Evolutionary conservation across 2,329 filamentous ascomycete genomes (phyloP).

Genomic region (Alternaria triticina): DNA sequence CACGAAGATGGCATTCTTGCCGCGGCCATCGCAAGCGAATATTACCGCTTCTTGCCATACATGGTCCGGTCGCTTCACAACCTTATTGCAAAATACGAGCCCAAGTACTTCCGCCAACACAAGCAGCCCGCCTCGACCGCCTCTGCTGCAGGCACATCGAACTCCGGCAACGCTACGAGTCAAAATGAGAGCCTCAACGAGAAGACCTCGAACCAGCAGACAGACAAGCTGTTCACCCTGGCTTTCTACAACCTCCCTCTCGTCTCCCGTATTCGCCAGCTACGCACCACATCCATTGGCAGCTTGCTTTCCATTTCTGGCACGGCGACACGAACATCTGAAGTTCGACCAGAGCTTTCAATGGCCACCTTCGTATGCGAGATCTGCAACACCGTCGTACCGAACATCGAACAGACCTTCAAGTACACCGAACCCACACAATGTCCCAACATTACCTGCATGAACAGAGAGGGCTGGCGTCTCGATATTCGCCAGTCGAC

Average conservation of each 20-base stretch:
- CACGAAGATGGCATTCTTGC: slow-evolving; percentile 82
- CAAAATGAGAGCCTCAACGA: slow-evolving; percentile 64
- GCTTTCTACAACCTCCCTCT: slow-evolving; percentile 93
- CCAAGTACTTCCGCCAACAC: slow-evolving; percentile 91
- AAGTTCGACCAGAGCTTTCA: slow-evolving; percentile 92
- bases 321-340: slow-evolving; percentile 94
- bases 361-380: slow-evolving; percentile 93
- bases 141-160: slow-evolving; percentile 72
- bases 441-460: slow-evolving; percentile 86
- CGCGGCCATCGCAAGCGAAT: slow-evolving; percentile 84
- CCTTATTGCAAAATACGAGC: slow-evolving; percentile 92
- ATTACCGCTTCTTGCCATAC: slow-evolving; percentile 94
- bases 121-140: slow-evolving; percentile 79
- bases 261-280: slow-evolving; percentile 81
- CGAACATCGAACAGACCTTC: slow-evolving; percentile 96
- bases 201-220: slow-evolving; percentile 89
- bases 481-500: slow-evolving; percentile 97
- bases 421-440: slow-evolving; percentile 96
- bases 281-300: slow-evolving; percentile 89
- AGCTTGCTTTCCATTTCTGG: slow-evolving; percentile 94
- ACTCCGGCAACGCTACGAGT: slow-evolving; percentile 64
- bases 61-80: slow-evolving; percentile 88
- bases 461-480: slow-evolving; percentile 91
- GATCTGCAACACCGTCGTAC: slow-evolving; percentile 80
- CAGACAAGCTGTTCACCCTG: slow-evolving; percentile 92